Base-by-base conservation (phyloP, 352 stramenopile genomes). In the Globisporangium ultimum region DNA sequence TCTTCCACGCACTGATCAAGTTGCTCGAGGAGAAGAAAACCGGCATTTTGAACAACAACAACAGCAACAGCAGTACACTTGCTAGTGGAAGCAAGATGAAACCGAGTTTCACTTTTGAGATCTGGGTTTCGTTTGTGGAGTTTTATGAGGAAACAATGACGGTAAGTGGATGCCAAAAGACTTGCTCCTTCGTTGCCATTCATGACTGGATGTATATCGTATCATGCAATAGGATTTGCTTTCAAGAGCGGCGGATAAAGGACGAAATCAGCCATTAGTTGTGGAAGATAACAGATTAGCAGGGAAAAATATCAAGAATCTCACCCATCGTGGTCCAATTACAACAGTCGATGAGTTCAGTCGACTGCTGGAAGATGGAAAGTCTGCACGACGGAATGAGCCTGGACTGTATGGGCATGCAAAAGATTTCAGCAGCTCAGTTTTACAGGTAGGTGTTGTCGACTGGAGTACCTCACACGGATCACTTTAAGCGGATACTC, bases 121-220 rank as follows among this genome's bases (percentile, higher is more conserved):
- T 89, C 3, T 63, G 60, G 1, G 20, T 81, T 17, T 81, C 76
- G 12, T 79, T 87, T 49, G 68, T 68, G 24, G 80, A 89, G 54
- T 55, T 87, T 1, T 80, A 76, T 24, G 75, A 87, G 61, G 80
- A 88, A 48, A 71, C 64, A 1, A 84, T 87, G 61, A 69, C 55
- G 20, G 80, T 76, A 38, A 14, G 40, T 10, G 1, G 10, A 15
- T 22, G 15, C 3, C 10, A 28, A 28, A 28, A 28, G 24, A 28
- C 24, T 28, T 28, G 24, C 5, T 28, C 5, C 24, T 28, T 28
- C 5, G 5, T 28, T 28, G 24, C 5, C 24, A 28, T 28, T 54
- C 47, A 45, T 17, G 38, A 17, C 10, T 43, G 8, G 8, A 17
- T 43, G 2, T 17, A 6, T 43, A 17, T 1, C 2, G 38, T 17